Evolutionary conservation across 352 stramenopile species (phyloP), one percentile per base, ranked within the genome.

Genomic region (Pythium rhizo-oryzae): DNA sequence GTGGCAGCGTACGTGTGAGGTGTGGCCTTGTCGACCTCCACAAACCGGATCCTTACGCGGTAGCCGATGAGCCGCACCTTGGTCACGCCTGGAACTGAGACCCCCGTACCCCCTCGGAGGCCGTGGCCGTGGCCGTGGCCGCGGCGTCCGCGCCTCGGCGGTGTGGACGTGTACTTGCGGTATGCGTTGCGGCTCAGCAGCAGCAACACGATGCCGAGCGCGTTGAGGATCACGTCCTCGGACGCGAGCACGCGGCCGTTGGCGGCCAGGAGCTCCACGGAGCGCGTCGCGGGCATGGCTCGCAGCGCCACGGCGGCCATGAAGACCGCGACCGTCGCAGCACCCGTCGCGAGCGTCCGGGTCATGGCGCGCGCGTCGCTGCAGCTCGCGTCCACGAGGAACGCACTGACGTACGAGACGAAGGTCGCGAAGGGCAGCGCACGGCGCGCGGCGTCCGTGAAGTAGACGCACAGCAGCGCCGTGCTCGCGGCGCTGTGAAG

Each of bases 131-230:
- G 41, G 13, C 9, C 9, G 13, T 33, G 28, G 28, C 28, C 28
- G 28, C 28, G 44, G 18, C 44, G 44, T n/a, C 16, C 44, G n/a
- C 44, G 44, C 21, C n/a, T 11, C 35, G 21, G 47, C n/a, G 47
- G 47, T 7, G 47, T 21, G 12, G n/a, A 33, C 24, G 47, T 54
- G 24, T 54, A 62, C 24, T 62, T 62, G 0, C 70, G 70, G 33
- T 60, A 65, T 2, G 65, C 65, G 15, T 77, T 77, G 8, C 70
- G 70, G 4, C 70, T 19, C 19, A 77, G n/a, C 8, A 74, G 19
- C 25, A 68, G 8, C 25, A 53, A 19, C 18, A 67, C 62, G 8
- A 52, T 66, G 4, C 24, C 35, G 12, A 69, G 28, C 19, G 51
- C 44, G n/a, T 73, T 77, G 13, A 65, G 33, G 24, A 68, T 35